Conservation (phyloP, 176 grass and related monocot species). For the Rhipidocladum racemiflorum region DNA sequence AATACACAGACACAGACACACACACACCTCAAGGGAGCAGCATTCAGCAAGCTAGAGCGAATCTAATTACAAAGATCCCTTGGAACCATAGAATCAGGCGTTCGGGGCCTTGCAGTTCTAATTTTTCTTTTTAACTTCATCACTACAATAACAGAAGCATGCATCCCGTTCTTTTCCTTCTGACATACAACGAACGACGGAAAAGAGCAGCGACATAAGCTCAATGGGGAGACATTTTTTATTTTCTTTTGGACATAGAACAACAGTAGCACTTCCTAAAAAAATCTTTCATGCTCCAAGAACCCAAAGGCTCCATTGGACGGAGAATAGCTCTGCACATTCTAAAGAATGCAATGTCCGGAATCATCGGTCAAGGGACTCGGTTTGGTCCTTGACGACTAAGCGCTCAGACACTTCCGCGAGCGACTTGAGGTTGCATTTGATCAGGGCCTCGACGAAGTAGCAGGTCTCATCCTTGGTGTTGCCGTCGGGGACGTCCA, state of each 20-base stretch:
- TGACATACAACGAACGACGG: neutral
- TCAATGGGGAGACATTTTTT: neutral
- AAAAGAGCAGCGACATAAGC: slow-evolving; percentile 27
- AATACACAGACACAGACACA: neutral
- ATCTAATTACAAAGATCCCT: slow-evolving; percentile 36
- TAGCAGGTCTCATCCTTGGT: slow-evolving; percentile 91
- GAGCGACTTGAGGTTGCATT: slow-evolving; percentile 96
- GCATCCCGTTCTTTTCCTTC: slow-evolving; percentile 4
- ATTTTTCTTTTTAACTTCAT: slow-evolving; percentile 12
- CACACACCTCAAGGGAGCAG: neutral
- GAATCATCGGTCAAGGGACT: slow-evolving; percentile 34
- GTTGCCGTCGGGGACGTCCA: slow-evolving; percentile 86
- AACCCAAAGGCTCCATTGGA: slow-evolving; percentile 44
- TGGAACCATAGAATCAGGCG: slow-evolving; percentile 9
- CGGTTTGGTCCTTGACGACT: slow-evolving; percentile 59
- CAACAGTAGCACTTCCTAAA: slow-evolving; percentile 31
- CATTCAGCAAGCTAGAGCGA: slow-evolving; percentile 16
- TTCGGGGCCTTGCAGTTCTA: slow-evolving; percentile 14
- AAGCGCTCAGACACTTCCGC: slow-evolving; percentile 74
- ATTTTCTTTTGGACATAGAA: neutral
- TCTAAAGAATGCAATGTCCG: slow-evolving; percentile 14
- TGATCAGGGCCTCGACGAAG: slow-evolving; percentile 84
- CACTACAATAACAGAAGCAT: slow-evolving; percentile 17
- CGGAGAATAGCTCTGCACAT: slow-evolving; percentile 30
- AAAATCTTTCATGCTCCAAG: slow-evolving; percentile 35